A percentile compares a stretch with the other conserved stretches of the same genome.
Evolutionary conservation across 1,284 basidiomycete genomes (phyloP).

Genomic region (Heliocybe sulcata): DNA sequence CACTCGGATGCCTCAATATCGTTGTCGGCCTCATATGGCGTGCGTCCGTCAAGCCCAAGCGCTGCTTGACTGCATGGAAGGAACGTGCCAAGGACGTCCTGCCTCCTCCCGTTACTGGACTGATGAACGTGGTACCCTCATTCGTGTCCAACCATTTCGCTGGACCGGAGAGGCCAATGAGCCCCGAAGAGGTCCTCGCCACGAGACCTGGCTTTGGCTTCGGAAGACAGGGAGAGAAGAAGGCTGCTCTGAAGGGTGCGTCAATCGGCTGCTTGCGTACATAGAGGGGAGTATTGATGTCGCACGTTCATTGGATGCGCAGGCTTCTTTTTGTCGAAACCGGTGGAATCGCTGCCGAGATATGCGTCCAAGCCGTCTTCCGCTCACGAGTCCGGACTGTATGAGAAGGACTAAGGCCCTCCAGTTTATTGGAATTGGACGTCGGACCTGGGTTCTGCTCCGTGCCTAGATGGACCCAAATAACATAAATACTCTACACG

Average conservation of each 20-base stretch:
- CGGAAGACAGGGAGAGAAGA: slow-evolving; percentile 69
- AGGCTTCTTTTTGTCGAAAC: slow-evolving; percentile 44
- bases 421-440: neutral
- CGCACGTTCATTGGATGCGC: slow-evolving; percentile 3
- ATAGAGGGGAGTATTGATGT: neutral
- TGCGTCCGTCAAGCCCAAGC: slow-evolving; percentile 49
- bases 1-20: slow-evolving; percentile 79
- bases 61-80: slow-evolving; percentile 57
- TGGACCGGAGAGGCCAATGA: neutral
- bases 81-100: slow-evolving; percentile 46
- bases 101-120: slow-evolving; percentile 32
- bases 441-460: neutral
- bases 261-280: slow-evolving; percentile 1
- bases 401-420: neutral
- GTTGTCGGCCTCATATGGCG: slow-evolving; percentile 71
- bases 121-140: slow-evolving; percentile 14
- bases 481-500: neutral
- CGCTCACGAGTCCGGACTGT: neutral
- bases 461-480: neutral
- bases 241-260: slow-evolving; percentile 53
- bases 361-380: slow-evolving; percentile 27
- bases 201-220: slow-evolving; percentile 57
- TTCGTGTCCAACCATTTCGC: slow-evolving; percentile 18
- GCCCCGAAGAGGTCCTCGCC: neutral
- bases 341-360: slow-evolving; percentile 51